Percentiles rank a stretch among this genome's conserved stretches.
Conservation (phyloP, 1,284 basidiomycete species). For the Boletellus deceptivus region DNA sequence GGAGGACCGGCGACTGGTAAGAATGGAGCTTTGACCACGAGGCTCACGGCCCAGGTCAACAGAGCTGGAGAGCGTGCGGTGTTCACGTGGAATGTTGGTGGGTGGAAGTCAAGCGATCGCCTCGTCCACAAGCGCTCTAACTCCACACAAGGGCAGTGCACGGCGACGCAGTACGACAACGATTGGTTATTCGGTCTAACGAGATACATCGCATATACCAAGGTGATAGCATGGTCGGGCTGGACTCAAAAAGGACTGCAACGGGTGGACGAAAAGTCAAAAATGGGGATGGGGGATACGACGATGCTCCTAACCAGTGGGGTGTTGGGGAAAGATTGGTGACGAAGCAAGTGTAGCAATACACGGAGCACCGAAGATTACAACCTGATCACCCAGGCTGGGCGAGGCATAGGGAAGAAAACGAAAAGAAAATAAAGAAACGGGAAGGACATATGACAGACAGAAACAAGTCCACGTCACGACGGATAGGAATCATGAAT, state of each 20-base stretch:
- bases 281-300: slow-evolving; percentile 33
- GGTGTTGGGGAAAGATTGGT: slow-evolving; percentile 27
- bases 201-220: not conserved
- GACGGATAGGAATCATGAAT: slow-evolving; percentile 26
- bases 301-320: slow-evolving; percentile 52
- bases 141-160: too few relatives aligned
- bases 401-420: slow-evolving; percentile 11
- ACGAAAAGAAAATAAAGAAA: not conserved
- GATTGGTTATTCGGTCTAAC: slow-evolving; percentile 9
- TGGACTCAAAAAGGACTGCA: not conserved
- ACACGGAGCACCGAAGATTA: slow-evolving; percentile 49
- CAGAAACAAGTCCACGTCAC: slow-evolving; percentile 1
- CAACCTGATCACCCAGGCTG: slow-evolving; percentile 13
- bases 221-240: not conserved
- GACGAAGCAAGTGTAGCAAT: slow-evolving; percentile 18
- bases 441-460: slow-evolving; percentile 20
- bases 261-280: not conserved
- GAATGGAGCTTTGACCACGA: slow-evolving; percentile 20
- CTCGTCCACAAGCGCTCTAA: not conserved
- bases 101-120: not conserved
- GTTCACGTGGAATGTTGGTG: slow-evolving; percentile 23
- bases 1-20: slow-evolving; percentile 7
- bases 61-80: slow-evolving; percentile 29
- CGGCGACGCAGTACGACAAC: not conserved
- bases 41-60: slow-evolving; percentile 24